phyloP scores from a whole-genome alignment of 2,329 filamentous ascomycete genomes.

The Fusarium sp. region DNA sequence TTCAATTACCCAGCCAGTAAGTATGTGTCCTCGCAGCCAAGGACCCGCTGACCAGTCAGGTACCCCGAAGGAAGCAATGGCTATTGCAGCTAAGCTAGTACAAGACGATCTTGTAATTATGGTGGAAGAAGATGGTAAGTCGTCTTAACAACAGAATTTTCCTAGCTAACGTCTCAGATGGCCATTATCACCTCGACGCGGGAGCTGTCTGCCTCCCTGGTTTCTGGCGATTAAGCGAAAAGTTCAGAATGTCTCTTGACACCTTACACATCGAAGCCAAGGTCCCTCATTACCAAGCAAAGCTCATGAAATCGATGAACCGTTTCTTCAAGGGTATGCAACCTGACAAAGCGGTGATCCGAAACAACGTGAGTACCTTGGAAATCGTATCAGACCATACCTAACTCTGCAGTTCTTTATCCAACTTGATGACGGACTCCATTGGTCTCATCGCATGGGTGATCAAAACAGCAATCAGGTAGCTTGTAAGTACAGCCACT shows the following conservation, averaged over 20 bases:
- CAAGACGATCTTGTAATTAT: conserved; percentile 40
- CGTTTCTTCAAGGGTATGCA: conserved; percentile 37
- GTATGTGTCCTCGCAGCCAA: fast-evolving
- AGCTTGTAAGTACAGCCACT: not conserved
- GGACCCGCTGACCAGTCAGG: conserved; percentile 2
- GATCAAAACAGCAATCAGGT: conserved; percentile 27
- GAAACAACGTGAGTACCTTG: conserved; percentile 26
- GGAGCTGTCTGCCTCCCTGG: conserved; percentile 40
- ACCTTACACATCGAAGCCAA: conserved; percentile 40
- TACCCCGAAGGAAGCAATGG: conserved; percentile 32
- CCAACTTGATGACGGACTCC: conserved; percentile 38
- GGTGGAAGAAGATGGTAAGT: conserved; percentile 35
- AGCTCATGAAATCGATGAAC: conserved; percentile 40
- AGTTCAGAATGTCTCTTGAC: conserved; percentile 42
- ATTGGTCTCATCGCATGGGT: conserved; percentile 43
- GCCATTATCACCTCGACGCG: conserved; percentile 34
- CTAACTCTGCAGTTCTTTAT: conserved; percentile 32
- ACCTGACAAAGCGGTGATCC: conserved; percentile 31
- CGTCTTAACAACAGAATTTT: fast-evolving
- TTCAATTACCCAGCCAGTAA: conserved; percentile 31
- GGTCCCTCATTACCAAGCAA: conserved; percentile 37
- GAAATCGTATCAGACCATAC: fast-evolving
- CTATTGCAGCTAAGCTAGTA: conserved; percentile 32
- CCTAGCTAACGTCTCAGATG: conserved; percentile 10
- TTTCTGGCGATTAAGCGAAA: conserved; percentile 38